Percentiles rank a stretch among this genome's conserved stretches.
phyloP scores from a whole-genome alignment of 129 eudicot genomes.

The Chrysanthemum lavandulifolium region DNA sequence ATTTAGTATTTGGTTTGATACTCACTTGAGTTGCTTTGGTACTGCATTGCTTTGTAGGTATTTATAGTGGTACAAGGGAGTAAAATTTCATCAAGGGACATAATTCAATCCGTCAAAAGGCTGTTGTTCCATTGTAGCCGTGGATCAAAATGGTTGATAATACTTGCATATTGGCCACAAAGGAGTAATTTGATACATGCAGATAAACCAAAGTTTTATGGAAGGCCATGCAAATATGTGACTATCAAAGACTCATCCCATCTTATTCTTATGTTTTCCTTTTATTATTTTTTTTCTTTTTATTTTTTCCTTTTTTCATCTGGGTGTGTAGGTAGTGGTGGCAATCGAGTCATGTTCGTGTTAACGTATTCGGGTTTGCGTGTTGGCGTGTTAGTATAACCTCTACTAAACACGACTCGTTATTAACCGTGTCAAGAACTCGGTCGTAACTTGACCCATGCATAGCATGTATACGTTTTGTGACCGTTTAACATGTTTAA shows the following conservation, averaged over 20 bases:
- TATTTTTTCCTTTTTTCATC: no score
- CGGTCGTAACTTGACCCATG: no score
- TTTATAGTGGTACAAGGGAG: conserved; percentile 24
- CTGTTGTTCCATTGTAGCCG: conserved; percentile 21
- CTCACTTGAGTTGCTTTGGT: conserved; percentile 15
- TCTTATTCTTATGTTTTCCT: neutral
- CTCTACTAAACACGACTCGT: no score
- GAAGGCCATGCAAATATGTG: conserved; percentile 27
- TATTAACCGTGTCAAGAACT: no score
- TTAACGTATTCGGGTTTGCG: no score
- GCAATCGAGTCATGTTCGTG: no score
- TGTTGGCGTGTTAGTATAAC: no score
- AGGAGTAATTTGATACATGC: conserved; percentile 16
- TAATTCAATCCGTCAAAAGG: conserved; percentile 15
- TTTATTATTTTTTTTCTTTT: neutral
- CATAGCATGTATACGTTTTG: no score
- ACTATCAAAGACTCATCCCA: conserved; percentile 15
- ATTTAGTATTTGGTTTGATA: conserved; percentile 10
- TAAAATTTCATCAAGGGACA: conserved; percentile 20
- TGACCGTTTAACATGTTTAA: no score
- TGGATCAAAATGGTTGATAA: conserved; percentile 30
- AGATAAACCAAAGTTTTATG: conserved; percentile 26
- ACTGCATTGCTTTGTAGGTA: conserved; percentile 15
- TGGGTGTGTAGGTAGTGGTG: no score
- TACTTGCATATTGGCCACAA: conserved; percentile 27